Evolutionary conservation across 225 moss, liverwort and hornwort genomes (phyloP), one percentile per base, ranked within the genome.

Genomic region (Straminergon stramineum): DNA sequence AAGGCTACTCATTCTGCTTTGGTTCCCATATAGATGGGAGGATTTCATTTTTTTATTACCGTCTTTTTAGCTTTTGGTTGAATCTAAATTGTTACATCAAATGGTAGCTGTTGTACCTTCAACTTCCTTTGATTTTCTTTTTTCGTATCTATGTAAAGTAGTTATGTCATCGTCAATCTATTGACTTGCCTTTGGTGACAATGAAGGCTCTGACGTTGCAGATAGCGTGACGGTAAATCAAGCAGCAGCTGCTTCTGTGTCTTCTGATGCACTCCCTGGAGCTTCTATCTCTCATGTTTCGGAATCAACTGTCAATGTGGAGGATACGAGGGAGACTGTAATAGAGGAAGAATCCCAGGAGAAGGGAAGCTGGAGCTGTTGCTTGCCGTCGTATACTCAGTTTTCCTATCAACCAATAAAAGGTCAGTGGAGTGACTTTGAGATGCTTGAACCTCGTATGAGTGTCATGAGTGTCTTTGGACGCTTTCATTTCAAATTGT

Each of bases 351-450:
- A 88, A 70, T 37, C 61, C 12, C 85, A 32, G 86, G 94, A 90
- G 87, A 92, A 55, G 70, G 90, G 86, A 30, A 91, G 79, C 81
- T 91, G 91, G 91, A 91, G 39, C 52, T 89, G 82, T 85, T 94
- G 94, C 88, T 87, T 92, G 89, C 94, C 94, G 74, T 84, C 88
- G 61, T 94, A 94, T 86, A 69, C 90, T 39, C 91, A 84, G 60
- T 57, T 86, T 67, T 64, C 90, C 73, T 87, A 80, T 62, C 88
- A 84, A 83, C 84, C 89, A 73, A 30, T 79, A 86, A 85, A 67
- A 88, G 94, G 94, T 94, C 78, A 88, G 94, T 91, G 70, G 39
- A 71, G 75, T 75, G 78, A 66, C 61, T 55, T 83, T 32, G 61
- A 51, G 37, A 82, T 74, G 81, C 73, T 82, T 37, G 13, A 41